Evolutionary conservation across 257 asterid species (phyloP).

Genomic region (Gardenia jasminoides): DNA sequence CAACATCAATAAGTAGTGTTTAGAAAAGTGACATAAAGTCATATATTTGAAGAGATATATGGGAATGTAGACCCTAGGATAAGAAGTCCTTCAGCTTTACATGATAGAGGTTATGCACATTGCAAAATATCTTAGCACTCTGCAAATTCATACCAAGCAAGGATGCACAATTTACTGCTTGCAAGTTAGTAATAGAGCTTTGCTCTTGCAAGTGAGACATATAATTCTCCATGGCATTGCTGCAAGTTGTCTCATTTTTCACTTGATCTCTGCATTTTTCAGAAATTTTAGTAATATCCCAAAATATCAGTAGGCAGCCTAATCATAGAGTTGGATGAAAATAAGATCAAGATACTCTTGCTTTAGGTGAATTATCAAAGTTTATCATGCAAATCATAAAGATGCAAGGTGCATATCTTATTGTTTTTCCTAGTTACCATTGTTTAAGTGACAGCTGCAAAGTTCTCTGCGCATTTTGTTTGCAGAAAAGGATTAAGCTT

Average conservation of each 20-base stretch:
- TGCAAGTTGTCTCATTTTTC: conserved; percentile 26
- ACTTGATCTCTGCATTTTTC: conserved; percentile 20
- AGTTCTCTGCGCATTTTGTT: no score
- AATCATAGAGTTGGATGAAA: background rate
- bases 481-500: no score
- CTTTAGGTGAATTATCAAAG: background rate
- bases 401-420: background rate
- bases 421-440: conserved; percentile 16
- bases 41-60: background rate
- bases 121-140: conserved; percentile 16
- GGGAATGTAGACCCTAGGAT: conserved; percentile 29
- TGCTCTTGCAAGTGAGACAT: conserved; percentile 29
- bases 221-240: conserved; percentile 25
- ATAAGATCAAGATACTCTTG: background rate
- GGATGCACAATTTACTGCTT: conserved; percentile 34
- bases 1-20: background rate
- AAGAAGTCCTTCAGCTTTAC: conserved; percentile 40
- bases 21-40: background rate
- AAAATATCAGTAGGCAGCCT: conserved; percentile 41
- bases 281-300: conserved; percentile 19
- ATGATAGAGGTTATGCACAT: no score
- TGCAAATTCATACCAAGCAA: conserved; percentile 27
- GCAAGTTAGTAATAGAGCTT: conserved; percentile 30
- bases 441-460: conserved; percentile 14
- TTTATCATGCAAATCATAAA: background rate